Percentiles rank a stretch among this genome's conserved stretches.
Evolutionary conservation across 2,329 filamentous ascomycete species (phyloP).

Genomic region (Apiospora sp.): DNA sequence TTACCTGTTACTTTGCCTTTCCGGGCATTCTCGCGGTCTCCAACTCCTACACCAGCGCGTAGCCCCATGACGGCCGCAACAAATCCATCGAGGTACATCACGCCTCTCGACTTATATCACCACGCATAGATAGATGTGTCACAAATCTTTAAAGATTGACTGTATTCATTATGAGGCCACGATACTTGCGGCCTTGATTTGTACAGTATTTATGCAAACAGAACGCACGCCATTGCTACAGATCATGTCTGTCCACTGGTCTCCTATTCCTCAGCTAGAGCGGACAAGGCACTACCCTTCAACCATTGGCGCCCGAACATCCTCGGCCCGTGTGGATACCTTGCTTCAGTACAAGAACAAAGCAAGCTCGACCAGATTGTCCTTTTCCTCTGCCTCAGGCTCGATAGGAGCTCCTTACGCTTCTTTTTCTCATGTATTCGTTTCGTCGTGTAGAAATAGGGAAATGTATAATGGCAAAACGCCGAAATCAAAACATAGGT

Average conservation of each 20-base stretch:
- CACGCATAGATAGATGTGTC: too few relatives aligned
- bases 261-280: not conserved
- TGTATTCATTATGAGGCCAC: not conserved
- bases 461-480: not conserved
- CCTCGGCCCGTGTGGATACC: not conserved
- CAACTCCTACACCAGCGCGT: too few relatives aligned
- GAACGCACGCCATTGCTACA: conserved; percentile 6
- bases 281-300: not conserved
- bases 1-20: not conserved
- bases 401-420: not conserved
- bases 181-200: not conserved
- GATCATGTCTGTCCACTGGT: not conserved
- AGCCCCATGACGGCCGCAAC: not conserved
- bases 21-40: not conserved
- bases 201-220: not conserved
- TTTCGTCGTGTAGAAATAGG: conserved; percentile 14
- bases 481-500: not conserved
- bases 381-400: not conserved
- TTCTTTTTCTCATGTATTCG: conserved; percentile 15
- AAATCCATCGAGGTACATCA: not conserved
- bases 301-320: not conserved
- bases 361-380: not conserved
- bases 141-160: not conserved
- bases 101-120: not conserved
- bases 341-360: not conserved